These are phyloP conservation scores for Fraxinus latifolia DNA, from an alignment of 305 asterid genomes.

Conservation along the genomic window DNA sequence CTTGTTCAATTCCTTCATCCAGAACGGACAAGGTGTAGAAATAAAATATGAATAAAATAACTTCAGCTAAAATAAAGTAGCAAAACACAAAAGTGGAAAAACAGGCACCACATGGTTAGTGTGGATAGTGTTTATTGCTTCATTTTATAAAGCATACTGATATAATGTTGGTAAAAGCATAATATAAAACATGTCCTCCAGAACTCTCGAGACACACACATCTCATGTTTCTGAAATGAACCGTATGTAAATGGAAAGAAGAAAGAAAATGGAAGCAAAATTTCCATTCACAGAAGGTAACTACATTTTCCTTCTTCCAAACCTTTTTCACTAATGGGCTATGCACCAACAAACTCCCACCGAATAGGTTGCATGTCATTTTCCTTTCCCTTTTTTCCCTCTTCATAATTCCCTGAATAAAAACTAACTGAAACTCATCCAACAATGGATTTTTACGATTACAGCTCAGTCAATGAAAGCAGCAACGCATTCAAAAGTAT, in stretches of 20 bases:
- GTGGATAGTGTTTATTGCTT: neutral
- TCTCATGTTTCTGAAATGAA: neutral
- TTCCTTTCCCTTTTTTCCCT: neutral
- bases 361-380: constrained; percentile 1
- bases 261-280: neutral
- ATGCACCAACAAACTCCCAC: constrained; percentile 9
- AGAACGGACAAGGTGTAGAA: constrained; percentile 21
- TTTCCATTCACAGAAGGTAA: neutral
- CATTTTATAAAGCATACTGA: neutral
- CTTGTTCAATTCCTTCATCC: constrained; percentile 69
- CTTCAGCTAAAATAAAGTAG: neutral
- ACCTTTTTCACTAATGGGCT: neutral
- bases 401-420: neutral
- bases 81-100: neutral
- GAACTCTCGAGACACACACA: neutral
- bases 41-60: constrained; percentile 8
- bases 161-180: neutral
- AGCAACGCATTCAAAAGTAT: neutral
- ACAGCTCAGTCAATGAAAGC: neutral
- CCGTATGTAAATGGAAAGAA: neutral
- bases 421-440: neutral
- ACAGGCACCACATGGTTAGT: neutral
- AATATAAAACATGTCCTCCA: neutral
- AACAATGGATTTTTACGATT: neutral
- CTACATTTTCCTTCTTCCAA: neutral